Evolutionary conservation across 768 basidiomycete species (phyloP).

Genomic region (Austroboletus festivus): DNA sequence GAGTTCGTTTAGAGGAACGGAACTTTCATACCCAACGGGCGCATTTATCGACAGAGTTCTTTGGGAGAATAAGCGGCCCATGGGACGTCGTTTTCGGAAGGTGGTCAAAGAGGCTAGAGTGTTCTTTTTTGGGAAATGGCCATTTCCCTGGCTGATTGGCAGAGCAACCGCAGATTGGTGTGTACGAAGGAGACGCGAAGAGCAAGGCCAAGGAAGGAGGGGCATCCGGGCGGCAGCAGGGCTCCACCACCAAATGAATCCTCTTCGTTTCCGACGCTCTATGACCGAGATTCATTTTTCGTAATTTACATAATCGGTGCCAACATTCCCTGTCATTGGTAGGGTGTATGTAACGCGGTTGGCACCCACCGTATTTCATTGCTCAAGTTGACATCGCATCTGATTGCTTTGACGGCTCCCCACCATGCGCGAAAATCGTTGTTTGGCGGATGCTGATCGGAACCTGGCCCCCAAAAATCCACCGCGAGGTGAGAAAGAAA

Average conservation of each 20-base stretch:
- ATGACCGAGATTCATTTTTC: slow-evolving; percentile 14
- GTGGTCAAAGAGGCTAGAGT: slow-evolving; percentile 2
- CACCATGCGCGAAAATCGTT: slow-evolving; percentile 1
- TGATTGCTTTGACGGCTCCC: slow-evolving; percentile 1
- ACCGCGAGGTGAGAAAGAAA: slow-evolving; percentile 12
- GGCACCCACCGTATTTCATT: no score
- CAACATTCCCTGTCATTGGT: no score
- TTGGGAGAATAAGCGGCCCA: slow-evolving; percentile 19
- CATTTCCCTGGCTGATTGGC: slow-evolving; percentile 9
- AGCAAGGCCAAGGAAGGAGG: slow-evolving; percentile 4
- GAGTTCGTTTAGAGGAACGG: slow-evolving; percentile 6
- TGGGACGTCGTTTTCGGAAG: slow-evolving; percentile 9
- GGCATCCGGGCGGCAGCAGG: background rate
- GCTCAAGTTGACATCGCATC: slow-evolving; percentile 6
- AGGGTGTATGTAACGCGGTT: no score
- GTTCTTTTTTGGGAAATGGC: slow-evolving; percentile 7
- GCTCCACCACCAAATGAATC: slow-evolving; percentile 1
- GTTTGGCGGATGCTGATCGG: slow-evolving; percentile 27
- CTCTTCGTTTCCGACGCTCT: slow-evolving; percentile 13
- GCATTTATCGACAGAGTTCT: slow-evolving; percentile 8
- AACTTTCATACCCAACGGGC: slow-evolving; percentile 1
- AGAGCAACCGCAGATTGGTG: background rate
- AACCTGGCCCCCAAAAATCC: slow-evolving; percentile 9
- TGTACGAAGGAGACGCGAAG: background rate
- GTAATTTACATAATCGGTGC: slow-evolving; percentile 10